phyloP scores from a whole-genome alignment of 2,329 filamentous ascomycete genomes.

The Cladobotryum protrusum region DNA sequence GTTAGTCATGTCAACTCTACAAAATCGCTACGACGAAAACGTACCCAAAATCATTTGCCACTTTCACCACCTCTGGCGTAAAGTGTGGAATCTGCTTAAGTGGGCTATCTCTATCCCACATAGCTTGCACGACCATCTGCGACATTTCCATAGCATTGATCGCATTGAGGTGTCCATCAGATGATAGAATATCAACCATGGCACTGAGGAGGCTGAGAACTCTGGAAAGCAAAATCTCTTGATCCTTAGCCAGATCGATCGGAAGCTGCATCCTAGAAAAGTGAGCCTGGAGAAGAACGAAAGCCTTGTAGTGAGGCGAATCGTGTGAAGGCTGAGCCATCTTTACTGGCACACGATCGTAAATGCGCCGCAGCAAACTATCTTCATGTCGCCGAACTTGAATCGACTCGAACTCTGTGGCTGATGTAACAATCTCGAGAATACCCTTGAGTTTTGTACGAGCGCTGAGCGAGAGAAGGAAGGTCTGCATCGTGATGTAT shows the following conservation, averaged over 20 bases:
- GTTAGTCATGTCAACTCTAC: conserved; percentile 24
- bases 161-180: conserved; percentile 91
- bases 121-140: conserved; percentile 97
- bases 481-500: conserved; percentile 98
- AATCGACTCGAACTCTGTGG: conserved; percentile 91
- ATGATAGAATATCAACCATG: conserved; percentile 89
- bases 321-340: conserved; percentile 82
- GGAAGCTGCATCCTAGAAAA: conserved; percentile 97
- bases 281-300: conserved; percentile 93
- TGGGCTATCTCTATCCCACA: conserved; percentile 97
- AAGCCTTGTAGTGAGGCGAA: conserved; percentile 97
- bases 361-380: conserved; percentile 78
- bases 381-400: conserved; percentile 94
- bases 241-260: conserved; percentile 91
- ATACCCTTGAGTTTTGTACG: conserved; percentile 96
- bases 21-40: conserved; percentile 19
- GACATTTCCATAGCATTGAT: conserved; percentile 99
- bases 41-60: conserved; percentile 71
- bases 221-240: conserved; percentile 80
- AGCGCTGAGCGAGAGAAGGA: conserved; percentile 81
- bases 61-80: conserved; percentile 73
- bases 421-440: conserved; percentile 92
- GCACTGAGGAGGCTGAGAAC: conserved; percentile 84
- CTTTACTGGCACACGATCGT: conserved; percentile 91
- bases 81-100: conserved; percentile 98